Evolutionary conservation across 2,329 filamentous ascomycete species (phyloP), one percentile per base, ranked within the genome.

Genomic region (Claviceps pazoutovae): DNA sequence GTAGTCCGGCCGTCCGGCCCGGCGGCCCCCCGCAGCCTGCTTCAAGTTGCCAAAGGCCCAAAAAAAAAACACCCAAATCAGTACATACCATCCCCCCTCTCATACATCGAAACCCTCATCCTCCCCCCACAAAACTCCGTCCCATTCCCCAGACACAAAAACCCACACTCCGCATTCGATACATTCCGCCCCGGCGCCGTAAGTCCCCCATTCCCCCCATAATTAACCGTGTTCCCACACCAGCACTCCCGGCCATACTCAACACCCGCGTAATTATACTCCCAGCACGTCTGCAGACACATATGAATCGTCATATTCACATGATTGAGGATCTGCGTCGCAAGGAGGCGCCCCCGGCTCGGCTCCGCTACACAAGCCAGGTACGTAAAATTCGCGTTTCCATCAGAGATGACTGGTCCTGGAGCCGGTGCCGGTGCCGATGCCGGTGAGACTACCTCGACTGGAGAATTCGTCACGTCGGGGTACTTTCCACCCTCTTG

Each of bases 171-270:
- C 0, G 57, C 44, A 51, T 61, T 55, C 0, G 59, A 60, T 2
- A 65, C 59, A 42, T 67, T 67, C 50, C 58, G 61, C 0, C 62
- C 65, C 0, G 61, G 59, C 2, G 51, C 56, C 0, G 56, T 48
- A 9, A 54, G 8, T 4, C 52, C 5, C 50, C 34, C 53, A 53
- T 59, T 0, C 63, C 65, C 5, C 57, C 13, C 56, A 26, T 64
- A 57, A 23, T 61, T 60, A 9, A 70, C 51, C 0, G 50, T 46
- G 48, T 68, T 61, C 5, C 66, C 66, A 43, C 67, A 70, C 61
- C 64, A 70, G 26, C 68, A 70, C 21, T 70, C 67, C 2, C 58
- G 60, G 6, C 65, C 65, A 36, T 69, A 69, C 49, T 70, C 66
- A 4, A 69, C 60, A 9, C 67, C 68, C 1, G 63, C 66, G 23